phyloP scores from a whole-genome alignment of 345 rosid species.

The Aquilaria malaccensis region DNA sequence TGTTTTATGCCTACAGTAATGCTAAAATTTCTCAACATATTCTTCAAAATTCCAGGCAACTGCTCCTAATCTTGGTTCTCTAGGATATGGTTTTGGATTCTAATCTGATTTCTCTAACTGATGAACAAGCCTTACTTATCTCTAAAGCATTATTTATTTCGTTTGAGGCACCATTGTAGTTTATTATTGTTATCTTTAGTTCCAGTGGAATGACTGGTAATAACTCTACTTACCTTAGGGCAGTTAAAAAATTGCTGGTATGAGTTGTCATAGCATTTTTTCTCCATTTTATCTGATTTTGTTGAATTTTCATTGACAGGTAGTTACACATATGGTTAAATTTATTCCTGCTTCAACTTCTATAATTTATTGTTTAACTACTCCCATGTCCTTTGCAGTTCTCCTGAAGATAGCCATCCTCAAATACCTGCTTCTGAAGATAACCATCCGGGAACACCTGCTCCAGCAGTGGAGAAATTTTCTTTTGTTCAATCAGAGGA shows the following conservation, averaged over 20 bases:
- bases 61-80: no score
- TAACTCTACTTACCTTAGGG: neutral
- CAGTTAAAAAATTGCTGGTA: neutral
- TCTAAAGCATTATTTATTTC: no score
- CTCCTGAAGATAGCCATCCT: constrained; percentile 54
- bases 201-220: no score
- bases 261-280: neutral
- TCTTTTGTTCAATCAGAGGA: constrained; percentile 25
- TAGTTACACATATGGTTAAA: neutral
- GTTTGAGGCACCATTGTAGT: no score
- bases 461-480: constrained; percentile 40
- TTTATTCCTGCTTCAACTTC: neutral
- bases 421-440: constrained; percentile 38
- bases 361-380: neutral
- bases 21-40: no score
- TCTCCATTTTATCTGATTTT: neutral
- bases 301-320: neutral
- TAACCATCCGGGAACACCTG: constrained; percentile 34
- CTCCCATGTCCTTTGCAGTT: constrained; percentile 35
- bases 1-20: no score
- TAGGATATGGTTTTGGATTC: no score
- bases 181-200: no score
- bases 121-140: no score
- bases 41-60: no score
- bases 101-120: no score